Percentiles rank a stretch among this genome's conserved stretches.
phyloP scores from a whole-genome alignment of 2,329 filamentous ascomycete genomes.

The Oidium heveae region DNA sequence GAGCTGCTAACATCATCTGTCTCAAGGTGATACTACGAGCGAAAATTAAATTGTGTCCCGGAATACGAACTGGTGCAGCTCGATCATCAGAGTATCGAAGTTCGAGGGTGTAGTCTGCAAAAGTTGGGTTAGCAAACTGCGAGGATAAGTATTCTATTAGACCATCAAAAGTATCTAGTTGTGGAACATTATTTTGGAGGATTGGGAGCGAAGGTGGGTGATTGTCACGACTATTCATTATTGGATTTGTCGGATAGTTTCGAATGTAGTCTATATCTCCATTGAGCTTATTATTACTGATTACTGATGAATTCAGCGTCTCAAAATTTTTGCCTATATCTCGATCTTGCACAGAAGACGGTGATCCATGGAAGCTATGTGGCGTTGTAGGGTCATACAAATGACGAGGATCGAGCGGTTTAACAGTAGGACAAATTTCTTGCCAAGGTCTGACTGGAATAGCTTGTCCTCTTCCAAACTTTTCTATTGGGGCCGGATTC shows the following conservation, averaged over 20 bases:
- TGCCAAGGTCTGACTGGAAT: conserved; percentile 14
- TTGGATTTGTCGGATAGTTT: conserved; percentile 7
- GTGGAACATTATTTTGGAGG: conserved; percentile 8
- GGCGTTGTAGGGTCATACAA: conserved; percentile 28
- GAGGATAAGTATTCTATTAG: conserved; percentile 17
- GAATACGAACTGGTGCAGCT: conserved; percentile 19
- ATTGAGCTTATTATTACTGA: conserved; percentile 15
- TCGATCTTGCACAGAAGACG: conserved; percentile 26
- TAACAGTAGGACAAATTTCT: conserved; percentile 13
- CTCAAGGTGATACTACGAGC: conserved; percentile 24
- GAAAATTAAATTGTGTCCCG: conserved; percentile 29
- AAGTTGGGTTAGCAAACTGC: conserved; percentile 17
- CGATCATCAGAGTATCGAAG: conserved; percentile 20
- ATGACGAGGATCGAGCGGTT: conserved; percentile 9
- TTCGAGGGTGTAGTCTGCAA: conserved; percentile 23
- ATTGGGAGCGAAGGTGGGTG: not conserved
- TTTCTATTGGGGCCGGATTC: conserved; percentile 5
- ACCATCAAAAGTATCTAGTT: conserved; percentile 14
- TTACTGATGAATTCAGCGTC: conserved; percentile 18
- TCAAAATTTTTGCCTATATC: conserved; percentile 13
- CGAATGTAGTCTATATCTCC: conserved; percentile 11
- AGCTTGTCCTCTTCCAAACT: conserved; percentile 10
- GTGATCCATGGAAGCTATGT: conserved; percentile 36
- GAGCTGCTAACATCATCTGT: conserved; percentile 7
- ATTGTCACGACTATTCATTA: conserved; percentile 1